Evolutionary conservation across 345 rosid genomes (phyloP).

Genomic region (Noccaea caerulescens): DNA sequence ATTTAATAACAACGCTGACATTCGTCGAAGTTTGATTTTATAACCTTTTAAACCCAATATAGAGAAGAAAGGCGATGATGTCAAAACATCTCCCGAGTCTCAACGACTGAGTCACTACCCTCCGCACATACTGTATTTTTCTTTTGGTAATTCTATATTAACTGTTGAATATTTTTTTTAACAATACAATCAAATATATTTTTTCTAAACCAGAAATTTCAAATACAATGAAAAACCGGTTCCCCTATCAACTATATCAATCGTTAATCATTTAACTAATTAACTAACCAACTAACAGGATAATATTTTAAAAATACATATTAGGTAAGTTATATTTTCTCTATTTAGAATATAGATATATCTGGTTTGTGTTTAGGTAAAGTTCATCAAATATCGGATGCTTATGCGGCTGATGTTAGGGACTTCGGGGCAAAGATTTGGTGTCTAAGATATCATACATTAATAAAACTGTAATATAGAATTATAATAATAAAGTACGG

Average conservation of each 20-base stretch:
- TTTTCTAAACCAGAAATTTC: not conserved
- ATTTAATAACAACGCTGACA: not conserved
- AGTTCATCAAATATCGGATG: slow-evolving; percentile 53
- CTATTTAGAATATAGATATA: slow-evolving; percentile 26
- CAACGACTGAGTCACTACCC: not conserved
- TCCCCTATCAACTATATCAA: slow-evolving; percentile 15
- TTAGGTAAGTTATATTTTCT: slow-evolving; percentile 29
- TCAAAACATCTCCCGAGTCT: not conserved
- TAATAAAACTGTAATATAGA: slow-evolving; percentile 19
- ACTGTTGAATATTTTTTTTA: too few relatives aligned
- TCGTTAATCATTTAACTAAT: slow-evolving; percentile 37
- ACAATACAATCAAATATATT: not conserved
- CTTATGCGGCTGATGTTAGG: slow-evolving; percentile 59
- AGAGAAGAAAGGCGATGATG: not conserved
- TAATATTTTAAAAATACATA: slow-evolving; percentile 39
- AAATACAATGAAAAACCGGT: not conserved
- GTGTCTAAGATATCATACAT: slow-evolving; percentile 15
- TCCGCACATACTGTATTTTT: not conserved
- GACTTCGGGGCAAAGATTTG: slow-evolving; percentile 51
- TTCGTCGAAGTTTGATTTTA: not conserved
- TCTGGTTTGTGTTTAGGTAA: slow-evolving; percentile 44
- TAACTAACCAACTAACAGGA: slow-evolving; percentile 46
- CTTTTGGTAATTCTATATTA: not conserved
- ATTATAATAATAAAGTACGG: slow-evolving; percentile 12
- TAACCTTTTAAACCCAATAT: not conserved